Evolutionary conservation across 805 yeast species (phyloP).

Genomic region (Sungouiella thailandica): DNA sequence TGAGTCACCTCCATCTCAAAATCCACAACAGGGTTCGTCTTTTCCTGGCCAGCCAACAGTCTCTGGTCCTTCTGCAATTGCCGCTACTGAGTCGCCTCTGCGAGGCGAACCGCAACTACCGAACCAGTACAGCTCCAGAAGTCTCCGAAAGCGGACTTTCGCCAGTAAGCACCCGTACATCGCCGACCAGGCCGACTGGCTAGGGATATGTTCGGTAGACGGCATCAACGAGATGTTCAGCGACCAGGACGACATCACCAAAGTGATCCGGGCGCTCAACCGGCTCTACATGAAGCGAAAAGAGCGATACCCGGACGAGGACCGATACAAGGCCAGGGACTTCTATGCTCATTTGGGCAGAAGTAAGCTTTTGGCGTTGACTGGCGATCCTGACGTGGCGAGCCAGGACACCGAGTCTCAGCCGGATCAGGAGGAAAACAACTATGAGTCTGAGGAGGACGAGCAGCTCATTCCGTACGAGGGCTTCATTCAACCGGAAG

Average conservation of each 20-base stretch:
- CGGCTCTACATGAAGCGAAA: slow-evolving; percentile 28
- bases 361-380: slow-evolving; percentile 9
- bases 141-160: slow-evolving; percentile 37
- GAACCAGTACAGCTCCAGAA: slow-evolving; percentile 10
- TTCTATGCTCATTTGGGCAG: slow-evolving; percentile 35
- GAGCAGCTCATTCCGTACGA: slow-evolving; percentile 11
- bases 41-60: no score
- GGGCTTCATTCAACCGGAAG: slow-evolving; percentile 5
- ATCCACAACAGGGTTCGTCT: no score
- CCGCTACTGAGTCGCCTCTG: neutral
- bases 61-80: neutral
- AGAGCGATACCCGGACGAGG: slow-evolving; percentile 33
- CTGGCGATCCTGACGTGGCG: slow-evolving; percentile 8
- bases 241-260: slow-evolving; percentile 26
- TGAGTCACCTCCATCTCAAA: no score
- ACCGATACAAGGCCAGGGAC: slow-evolving; percentile 32
- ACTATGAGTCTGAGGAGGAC: no score
- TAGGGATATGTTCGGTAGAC: slow-evolving; percentile 32
- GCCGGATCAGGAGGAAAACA: slow-evolving; percentile 2
- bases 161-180: slow-evolving; percentile 42
- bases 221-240: slow-evolving; percentile 35
- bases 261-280: slow-evolving; percentile 32
- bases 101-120: no score
- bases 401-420: neutral
- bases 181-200: slow-evolving; percentile 41